Evolutionary conservation across 371 early-diverging fungal species (phyloP).

Genomic region (Syncephalastrum sp.): DNA sequence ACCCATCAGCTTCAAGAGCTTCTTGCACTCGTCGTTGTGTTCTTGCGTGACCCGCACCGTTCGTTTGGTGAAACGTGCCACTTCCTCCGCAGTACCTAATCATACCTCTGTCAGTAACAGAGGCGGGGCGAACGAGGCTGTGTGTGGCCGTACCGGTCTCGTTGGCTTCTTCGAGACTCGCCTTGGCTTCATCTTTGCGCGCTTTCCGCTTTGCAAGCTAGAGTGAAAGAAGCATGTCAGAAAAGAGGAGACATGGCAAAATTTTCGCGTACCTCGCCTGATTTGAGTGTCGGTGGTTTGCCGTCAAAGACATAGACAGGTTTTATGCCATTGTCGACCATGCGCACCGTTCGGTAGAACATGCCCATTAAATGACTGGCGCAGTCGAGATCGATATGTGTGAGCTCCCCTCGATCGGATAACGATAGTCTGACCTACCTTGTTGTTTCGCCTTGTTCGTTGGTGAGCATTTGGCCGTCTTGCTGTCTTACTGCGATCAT

Average conservation of each 20-base stretch:
- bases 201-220: slow-evolving; percentile 89
- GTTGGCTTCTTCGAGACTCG: slow-evolving; percentile 79
- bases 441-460: slow-evolving; percentile 93
- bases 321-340: slow-evolving; percentile 98
- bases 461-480: slow-evolving; percentile 90
- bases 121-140: not conserved
- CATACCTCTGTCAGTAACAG: not conserved
- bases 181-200: slow-evolving; percentile 83
- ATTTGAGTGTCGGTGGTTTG: slow-evolving; percentile 95
- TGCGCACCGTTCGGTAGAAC: slow-evolving; percentile 98
- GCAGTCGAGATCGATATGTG: not conserved
- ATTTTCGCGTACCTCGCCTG: slow-evolving; percentile 73
- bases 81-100: slow-evolving; percentile 75
- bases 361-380: slow-evolving; percentile 96
- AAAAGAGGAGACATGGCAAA: not conserved
- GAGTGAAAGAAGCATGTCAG: not conserved
- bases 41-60: slow-evolving; percentile 93
- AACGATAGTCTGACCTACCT: slow-evolving; percentile 41
- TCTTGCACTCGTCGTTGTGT: slow-evolving; percentile 96
- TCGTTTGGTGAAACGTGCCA: slow-evolving; percentile 90
- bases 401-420: not conserved
- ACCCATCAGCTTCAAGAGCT: slow-evolving; percentile 93
- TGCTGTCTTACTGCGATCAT: slow-evolving; percentile 96
- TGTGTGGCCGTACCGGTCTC: slow-evolving; percentile 63
- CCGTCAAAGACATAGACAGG: slow-evolving; percentile 99